Conservation (phyloP, 2,329 filamentous ascomycete species). For the Fusarium sacchari region DNA sequence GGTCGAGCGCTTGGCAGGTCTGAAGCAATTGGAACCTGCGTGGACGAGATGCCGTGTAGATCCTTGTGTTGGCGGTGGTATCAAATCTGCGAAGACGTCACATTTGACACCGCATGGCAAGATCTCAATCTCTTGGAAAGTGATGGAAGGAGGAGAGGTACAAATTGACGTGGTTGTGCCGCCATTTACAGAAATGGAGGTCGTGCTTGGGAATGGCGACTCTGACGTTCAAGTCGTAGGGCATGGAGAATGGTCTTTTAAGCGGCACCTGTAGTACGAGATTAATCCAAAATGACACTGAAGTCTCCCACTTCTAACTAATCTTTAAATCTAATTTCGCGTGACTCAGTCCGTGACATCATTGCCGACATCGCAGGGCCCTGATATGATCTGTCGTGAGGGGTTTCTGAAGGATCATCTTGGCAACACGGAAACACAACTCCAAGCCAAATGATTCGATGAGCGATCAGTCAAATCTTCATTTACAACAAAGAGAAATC, state of each 20-base stretch:
- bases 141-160: not conserved
- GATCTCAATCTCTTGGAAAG: not conserved
- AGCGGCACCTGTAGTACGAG: not conserved
- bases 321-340: accelerated
- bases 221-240: not conserved
- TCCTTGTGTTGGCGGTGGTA: not conserved
- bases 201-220: accelerated
- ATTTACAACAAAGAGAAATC: accelerated
- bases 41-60: not conserved
- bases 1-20: not conserved
- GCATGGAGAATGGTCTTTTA: not conserved
- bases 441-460: not conserved
- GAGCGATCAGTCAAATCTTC: not conserved
- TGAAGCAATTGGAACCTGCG: not conserved
- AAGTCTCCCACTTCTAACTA: accelerated
- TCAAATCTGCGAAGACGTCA: not conserved
- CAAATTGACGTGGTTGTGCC: not conserved
- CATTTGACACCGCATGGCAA: not conserved
- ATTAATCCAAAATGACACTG: accelerated
- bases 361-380: accelerated
- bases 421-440: not conserved
- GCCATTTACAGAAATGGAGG: not conserved
- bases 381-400: not conserved
- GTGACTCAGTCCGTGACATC: accelerated
- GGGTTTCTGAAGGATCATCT: not conserved